Conservation (phyloP, 371 early-diverging fungal genomes). For the Mucor velutinosus region DNA sequence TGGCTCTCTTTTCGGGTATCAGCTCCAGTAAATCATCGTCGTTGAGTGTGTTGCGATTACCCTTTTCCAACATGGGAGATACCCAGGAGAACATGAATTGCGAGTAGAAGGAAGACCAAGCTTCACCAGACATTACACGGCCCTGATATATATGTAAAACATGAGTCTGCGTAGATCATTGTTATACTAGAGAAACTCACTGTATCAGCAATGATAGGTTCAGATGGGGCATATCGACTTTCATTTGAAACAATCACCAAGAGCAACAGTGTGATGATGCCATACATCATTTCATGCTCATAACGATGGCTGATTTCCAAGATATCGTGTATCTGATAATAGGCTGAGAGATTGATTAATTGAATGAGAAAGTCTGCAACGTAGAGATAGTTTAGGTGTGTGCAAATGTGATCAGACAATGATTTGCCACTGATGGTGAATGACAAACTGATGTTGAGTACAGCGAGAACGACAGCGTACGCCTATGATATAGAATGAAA, state of each 20-base stretch:
- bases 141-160: conserved; percentile 4
- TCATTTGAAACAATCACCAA: conserved; percentile 35
- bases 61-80: conserved; percentile 54
- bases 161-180: too few species aligned
- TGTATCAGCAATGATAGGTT: conserved; percentile 33
- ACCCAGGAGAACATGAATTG: conserved; percentile 59
- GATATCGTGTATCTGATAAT: conserved; percentile 27
- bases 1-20: conserved; percentile 37
- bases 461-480: conserved; percentile 25
- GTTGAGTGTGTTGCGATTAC: conserved; percentile 47
- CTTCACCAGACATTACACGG: conserved; percentile 53
- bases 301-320: conserved; percentile 29
- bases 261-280: conserved; percentile 16
- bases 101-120: conserved; percentile 56
- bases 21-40: conserved; percentile 56
- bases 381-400: conserved; percentile 36
- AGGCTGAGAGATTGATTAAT: conserved; percentile 34
- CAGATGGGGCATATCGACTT: conserved; percentile 28
- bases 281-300: conserved; percentile 21
- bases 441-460: conserved; percentile 25
- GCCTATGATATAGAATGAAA: too few species aligned
- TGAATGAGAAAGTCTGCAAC: conserved; percentile 23
- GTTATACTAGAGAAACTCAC: too few species aligned
- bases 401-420: conserved; percentile 28
- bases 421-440: background rate